Evolutionary conservation across 169 alveolate genomes (phyloP).

Genomic region (Plasmodium gonderi): DNA sequence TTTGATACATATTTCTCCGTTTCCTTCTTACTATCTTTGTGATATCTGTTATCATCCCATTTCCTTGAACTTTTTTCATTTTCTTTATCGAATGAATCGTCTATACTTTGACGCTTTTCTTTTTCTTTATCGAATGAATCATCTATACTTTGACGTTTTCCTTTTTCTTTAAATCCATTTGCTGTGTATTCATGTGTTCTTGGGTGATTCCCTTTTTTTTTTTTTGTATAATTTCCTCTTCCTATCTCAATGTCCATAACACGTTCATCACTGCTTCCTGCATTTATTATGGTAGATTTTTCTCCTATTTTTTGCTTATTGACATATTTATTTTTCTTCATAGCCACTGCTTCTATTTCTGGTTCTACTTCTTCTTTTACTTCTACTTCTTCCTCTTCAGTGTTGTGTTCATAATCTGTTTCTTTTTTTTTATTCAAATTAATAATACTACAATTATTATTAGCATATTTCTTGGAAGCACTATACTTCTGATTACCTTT

Average conservation of each 20-base stretch:
- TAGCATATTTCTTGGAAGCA: background rate
- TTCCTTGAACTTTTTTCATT: background rate
- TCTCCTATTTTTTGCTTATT: background rate
- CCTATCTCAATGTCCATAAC: background rate
- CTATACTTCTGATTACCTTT: background rate
- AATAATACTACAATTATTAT: background rate
- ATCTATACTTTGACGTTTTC: background rate
- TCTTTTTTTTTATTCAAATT: background rate
- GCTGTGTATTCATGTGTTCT: background rate
- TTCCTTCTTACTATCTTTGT: background rate
- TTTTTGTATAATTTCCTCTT: background rate
- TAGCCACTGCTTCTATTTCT: background rate
- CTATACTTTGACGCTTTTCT: background rate
- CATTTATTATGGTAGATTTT: background rate
- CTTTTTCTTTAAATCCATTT: background rate
- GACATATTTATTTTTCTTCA: background rate
- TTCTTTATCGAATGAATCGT: background rate
- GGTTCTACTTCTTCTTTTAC: background rate
- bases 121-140: background rate
- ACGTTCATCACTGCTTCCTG: background rate
- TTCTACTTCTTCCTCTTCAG: background rate
- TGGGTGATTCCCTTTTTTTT: background rate
- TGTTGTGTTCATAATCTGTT: background rate
- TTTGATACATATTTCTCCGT: background rate
- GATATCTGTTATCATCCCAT: conserved; percentile 8